Conservation (phyloP, 192 early-diverging fungal genomes). For the Umbelopsis sp. region DNA sequence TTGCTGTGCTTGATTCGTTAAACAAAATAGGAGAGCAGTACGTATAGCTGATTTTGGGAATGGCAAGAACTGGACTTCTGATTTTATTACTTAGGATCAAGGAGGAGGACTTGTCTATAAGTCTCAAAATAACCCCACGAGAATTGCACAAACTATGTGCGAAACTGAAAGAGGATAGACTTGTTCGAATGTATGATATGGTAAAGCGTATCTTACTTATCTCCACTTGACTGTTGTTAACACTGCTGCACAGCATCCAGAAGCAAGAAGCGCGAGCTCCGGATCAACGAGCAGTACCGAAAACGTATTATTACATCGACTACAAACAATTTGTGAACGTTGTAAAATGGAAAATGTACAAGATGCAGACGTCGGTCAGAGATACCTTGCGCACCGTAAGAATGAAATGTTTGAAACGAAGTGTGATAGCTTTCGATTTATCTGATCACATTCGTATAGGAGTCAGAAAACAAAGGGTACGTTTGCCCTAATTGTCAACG, state of each 20-base stretch:
- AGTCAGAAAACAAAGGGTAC: constrained; percentile 73
- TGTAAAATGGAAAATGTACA: constrained; percentile 90
- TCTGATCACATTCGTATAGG: constrained; percentile 32
- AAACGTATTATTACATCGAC: constrained; percentile 87
- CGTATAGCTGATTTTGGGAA: not conserved
- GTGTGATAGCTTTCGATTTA: not conserved
- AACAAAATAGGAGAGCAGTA: constrained; percentile 57
- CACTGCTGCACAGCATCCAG: constrained; percentile 28
- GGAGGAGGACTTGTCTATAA: constrained; percentile 76
- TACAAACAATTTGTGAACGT: constrained; percentile 94
- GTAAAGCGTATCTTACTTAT: not conserved
- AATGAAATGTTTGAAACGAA: not conserved
- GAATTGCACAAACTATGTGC: constrained; percentile 83
- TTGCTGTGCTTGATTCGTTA: constrained; percentile 84
- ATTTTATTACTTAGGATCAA: constrained; percentile 49
- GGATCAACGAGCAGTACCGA: constrained; percentile 59
- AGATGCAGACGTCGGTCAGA: constrained; percentile 68
- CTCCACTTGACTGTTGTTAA: not conserved
- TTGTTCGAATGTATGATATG: constrained; percentile 65
- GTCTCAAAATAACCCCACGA: constrained; percentile 63
- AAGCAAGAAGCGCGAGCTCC: constrained; percentile 58
- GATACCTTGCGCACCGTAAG: constrained; percentile 58
- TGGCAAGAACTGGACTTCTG: not conserved
- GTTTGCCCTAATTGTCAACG: constrained; percentile 63
- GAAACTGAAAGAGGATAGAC: constrained; percentile 74